Percentiles rank a stretch among this genome's conserved stretches.
Evolutionary conservation across 2,329 filamentous ascomycete species (phyloP).

Genomic region (Stemphylium lycopersici): DNA sequence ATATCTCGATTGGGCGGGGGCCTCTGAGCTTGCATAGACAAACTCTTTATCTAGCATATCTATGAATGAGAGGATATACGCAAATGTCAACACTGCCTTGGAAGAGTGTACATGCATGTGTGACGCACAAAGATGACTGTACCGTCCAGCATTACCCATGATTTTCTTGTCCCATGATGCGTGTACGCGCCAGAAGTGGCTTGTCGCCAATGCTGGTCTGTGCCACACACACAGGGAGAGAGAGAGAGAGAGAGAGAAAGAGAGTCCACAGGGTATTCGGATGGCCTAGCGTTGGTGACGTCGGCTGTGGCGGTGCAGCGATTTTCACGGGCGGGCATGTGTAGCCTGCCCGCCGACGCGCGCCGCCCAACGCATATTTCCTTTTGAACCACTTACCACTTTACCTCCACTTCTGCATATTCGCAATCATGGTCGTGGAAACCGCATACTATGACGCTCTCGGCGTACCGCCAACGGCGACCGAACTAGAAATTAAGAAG

Average conservation of each 20-base stretch:
- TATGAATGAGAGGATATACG: slow-evolving; percentile 27
- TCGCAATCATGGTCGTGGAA: slow-evolving; percentile 75
- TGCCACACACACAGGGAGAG: too few relatives aligned
- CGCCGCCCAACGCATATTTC: slow-evolving; percentile 24
- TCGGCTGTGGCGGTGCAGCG: slow-evolving; percentile 24
- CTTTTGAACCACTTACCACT: slow-evolving; percentile 12
- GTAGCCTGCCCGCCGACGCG: slow-evolving; percentile 20
- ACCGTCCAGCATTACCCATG: not conserved
- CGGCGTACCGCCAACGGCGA: slow-evolving; percentile 81
- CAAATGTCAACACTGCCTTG: not conserved
- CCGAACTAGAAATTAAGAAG: slow-evolving; percentile 94
- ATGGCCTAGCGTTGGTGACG: slow-evolving; percentile 24
- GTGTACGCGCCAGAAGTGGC: not conserved
- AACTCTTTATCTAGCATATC: slow-evolving; percentile 37
- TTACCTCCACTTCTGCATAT: slow-evolving; percentile 2
- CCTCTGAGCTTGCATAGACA: slow-evolving; percentile 36
- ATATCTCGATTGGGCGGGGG: slow-evolving; percentile 31
- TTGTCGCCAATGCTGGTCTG: too few relatives aligned
- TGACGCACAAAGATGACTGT: not conserved
- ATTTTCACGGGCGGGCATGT: slow-evolving; percentile 22
- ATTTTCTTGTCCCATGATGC: not conserved
- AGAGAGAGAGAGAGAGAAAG: too few relatives aligned
- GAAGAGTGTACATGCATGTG: not conserved
- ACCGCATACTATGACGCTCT: slow-evolving; percentile 88
- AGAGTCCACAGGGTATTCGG: not conserved